Evolutionary conservation across 2,329 filamentous ascomycete species (phyloP).

Genomic region (Drechmeria coniospora): DNA sequence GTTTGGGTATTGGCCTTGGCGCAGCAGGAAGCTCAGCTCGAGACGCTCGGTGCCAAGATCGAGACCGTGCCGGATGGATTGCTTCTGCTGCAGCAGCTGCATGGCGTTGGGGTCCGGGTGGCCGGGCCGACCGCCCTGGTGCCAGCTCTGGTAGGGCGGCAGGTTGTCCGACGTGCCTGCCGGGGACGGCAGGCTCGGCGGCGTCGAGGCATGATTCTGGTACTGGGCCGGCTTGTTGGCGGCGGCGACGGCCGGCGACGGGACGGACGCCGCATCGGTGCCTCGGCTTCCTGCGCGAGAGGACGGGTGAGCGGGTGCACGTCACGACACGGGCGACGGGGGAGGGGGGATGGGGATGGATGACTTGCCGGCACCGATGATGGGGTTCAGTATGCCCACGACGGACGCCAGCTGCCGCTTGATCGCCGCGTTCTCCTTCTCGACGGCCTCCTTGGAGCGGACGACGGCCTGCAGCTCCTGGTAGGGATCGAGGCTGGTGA

Average conservation of each 20-base stretch:
- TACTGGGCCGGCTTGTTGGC: too few species aligned
- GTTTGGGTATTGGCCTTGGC: constrained; percentile 22
- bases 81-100: constrained; percentile 30
- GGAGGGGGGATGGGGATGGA: too few species aligned
- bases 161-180: too few species aligned
- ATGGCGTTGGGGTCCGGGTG: constrained; percentile 4
- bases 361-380: constrained; percentile 25
- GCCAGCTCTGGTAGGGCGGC: neutral
- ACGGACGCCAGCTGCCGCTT: constrained; percentile 51
- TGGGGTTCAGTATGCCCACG: constrained; percentile 46
- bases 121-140: neutral
- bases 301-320: too few species aligned
- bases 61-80: constrained; percentile 36
- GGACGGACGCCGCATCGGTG: too few species aligned
- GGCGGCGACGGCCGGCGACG: too few species aligned
- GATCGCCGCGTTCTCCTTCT: constrained; percentile 69
- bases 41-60: constrained; percentile 51
- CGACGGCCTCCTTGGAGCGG: constrained; percentile 59
- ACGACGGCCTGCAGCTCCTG: constrained; percentile 67
- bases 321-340: too few species aligned
- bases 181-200: too few species aligned
- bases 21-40: constrained; percentile 58
- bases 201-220: too few species aligned
- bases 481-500: constrained; percentile 68
- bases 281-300: too few species aligned